phyloP scores from a whole-genome alignment of 2,329 filamentous ascomycete genomes.

The Knoxdaviesia proteae region DNA sequence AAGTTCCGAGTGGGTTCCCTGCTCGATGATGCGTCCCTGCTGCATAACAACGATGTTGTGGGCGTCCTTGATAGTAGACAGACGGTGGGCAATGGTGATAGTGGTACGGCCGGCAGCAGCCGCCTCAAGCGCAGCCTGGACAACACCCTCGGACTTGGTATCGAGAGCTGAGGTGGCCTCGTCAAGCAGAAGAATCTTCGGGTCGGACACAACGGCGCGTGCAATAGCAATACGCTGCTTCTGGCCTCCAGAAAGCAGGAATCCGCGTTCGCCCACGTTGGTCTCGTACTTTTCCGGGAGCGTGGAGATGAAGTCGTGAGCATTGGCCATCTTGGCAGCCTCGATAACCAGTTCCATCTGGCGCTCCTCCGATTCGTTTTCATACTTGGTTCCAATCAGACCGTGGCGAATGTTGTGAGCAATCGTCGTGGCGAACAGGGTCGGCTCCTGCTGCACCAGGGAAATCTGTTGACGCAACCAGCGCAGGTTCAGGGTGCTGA shows the following conservation, averaged over 20 bases:
- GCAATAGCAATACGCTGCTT: constrained; percentile 95
- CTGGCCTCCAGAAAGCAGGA: constrained; percentile 81
- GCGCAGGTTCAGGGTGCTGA: constrained; percentile 60
- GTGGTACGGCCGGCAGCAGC: constrained; percentile 77
- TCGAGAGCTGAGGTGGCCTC: constrained; percentile 90
- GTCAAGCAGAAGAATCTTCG: constrained; percentile 79
- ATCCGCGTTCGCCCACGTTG: constrained; percentile 85
- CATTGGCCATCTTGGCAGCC: constrained; percentile 79
- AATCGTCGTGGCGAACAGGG: constrained; percentile 76
- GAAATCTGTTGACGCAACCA: constrained; percentile 89
- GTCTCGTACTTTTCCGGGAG: constrained; percentile 84
- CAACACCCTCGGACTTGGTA: constrained; percentile 82
- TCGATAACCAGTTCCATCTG: constrained; percentile 52
- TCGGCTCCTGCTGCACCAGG: constrained; percentile 81
- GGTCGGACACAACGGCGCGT: constrained; percentile 72
- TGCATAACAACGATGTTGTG: constrained; percentile 94
- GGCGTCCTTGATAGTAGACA: constrained; percentile 84
- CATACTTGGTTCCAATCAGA: constrained; percentile 63
- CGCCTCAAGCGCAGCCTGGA: constrained; percentile 77
- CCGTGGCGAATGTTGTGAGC: constrained; percentile 80
- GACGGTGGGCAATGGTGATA: constrained; percentile 84
- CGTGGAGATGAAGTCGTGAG: constrained; percentile 69
- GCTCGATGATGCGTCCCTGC: constrained; percentile 69
- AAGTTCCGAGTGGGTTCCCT: constrained; percentile 70
- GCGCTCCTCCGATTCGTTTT: constrained; percentile 45